Conservation (phyloP, 2,329 filamentous ascomycete genomes). For the Fusarium sulawesiense region DNA sequence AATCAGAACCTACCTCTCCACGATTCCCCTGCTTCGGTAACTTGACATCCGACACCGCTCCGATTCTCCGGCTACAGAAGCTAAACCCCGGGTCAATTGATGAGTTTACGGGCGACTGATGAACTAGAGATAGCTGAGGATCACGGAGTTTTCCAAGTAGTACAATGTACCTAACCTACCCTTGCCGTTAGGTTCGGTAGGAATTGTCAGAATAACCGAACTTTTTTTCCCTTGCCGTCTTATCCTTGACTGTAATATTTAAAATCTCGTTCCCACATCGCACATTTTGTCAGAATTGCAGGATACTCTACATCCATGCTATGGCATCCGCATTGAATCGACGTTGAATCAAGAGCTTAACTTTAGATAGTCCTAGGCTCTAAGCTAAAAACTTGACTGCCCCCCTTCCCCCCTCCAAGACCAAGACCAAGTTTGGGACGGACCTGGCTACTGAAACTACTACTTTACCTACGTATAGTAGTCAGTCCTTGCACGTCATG, state of each 20-base stretch:
- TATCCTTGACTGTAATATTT: neutral
- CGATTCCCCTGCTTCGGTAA: constrained; percentile 30
- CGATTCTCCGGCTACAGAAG: constrained; percentile 27
- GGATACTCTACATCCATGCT: neutral
- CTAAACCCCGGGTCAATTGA: constrained; percentile 27
- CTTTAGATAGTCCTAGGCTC: constrained; percentile 23
- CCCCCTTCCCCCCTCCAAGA: neutral
- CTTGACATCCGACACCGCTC: constrained; percentile 24
- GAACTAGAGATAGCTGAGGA: constrained; percentile 25
- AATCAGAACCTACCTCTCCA: neutral
- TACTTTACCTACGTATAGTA: neutral
- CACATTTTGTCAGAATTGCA: constrained; percentile 4
- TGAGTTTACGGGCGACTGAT: constrained; percentile 5
- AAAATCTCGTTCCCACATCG: constrained; percentile 11
- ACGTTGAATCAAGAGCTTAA: constrained; percentile 24
- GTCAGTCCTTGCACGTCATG: constrained; percentile 33
- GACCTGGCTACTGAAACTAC: constrained; percentile 2
- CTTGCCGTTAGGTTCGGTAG: constrained; percentile 18
- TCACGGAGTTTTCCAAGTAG: constrained; percentile 16
- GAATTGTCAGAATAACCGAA: constrained; percentile 13
- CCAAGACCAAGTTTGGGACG: constrained; percentile 1
- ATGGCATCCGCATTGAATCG: constrained; percentile 18
- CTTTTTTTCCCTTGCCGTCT: constrained; percentile 4
- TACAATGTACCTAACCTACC: constrained; percentile 11
- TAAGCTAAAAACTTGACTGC: constrained; percentile 23